Evolutionary conservation across 805 yeast genomes (phyloP).

Genomic region (Limtongia smithiae): DNA sequence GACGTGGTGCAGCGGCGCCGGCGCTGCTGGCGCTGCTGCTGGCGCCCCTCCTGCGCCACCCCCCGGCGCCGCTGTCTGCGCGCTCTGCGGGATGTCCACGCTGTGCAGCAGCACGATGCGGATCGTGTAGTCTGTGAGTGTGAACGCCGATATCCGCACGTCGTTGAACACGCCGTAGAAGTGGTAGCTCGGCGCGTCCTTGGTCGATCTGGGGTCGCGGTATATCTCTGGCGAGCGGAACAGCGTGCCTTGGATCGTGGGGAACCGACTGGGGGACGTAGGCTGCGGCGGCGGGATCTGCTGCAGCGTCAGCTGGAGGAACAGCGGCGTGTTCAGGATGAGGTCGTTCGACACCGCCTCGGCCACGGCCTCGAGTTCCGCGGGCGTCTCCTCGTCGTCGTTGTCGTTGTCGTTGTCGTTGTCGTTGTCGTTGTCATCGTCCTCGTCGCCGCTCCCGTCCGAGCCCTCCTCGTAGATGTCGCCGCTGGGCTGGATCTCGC

Average conservation of each 20-base stretch:
- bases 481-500: not conserved
- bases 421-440: not conserved
- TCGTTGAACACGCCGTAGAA: constrained; percentile 2
- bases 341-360: no score
- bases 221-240: constrained; percentile 5
- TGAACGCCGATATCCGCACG: not conserved
- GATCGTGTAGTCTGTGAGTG: not conserved
- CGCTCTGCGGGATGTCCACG: not conserved
- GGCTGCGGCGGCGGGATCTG: not conserved
- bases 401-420: no score
- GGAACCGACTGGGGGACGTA: not conserved
- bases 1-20: not conserved
- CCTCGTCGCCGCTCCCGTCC: not conserved
- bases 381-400: no score
- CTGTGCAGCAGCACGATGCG: not conserved
- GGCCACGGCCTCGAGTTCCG: no score
- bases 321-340: no score
- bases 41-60: not conserved
- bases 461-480: not conserved
- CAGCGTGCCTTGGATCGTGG: not conserved
- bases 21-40: not conserved
- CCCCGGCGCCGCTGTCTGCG: not conserved
- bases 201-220: not conserved
- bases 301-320: not conserved
- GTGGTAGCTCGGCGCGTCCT: not conserved